Conservation (phyloP, 208 protist species). For the Trypanosoma cruzi region DNA sequence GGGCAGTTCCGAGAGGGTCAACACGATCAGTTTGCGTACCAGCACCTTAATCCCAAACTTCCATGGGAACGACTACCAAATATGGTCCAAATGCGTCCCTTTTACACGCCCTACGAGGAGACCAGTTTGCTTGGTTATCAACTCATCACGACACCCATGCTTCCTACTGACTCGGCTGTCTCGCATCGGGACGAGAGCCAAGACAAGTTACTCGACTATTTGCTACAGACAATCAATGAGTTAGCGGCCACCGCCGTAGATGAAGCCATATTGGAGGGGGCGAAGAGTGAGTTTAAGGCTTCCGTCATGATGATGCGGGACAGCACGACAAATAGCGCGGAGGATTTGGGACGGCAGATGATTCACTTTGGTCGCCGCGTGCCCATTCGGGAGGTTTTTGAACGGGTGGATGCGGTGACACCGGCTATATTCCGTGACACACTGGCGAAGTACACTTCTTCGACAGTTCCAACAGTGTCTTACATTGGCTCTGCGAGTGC, state of each 20-base stretch:
- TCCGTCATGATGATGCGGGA: conserved; percentile 94
- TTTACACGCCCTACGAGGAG: conserved; percentile 93
- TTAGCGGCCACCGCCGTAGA: conserved; percentile 53
- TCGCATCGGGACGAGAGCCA: conserved; percentile 58
- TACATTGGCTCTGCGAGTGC: conserved; percentile 75
- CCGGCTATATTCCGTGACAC: conserved; percentile 80
- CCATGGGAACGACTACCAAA: conserved; percentile 69
- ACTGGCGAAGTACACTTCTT: conserved; percentile 61
- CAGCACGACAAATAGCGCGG: conserved; percentile 93
- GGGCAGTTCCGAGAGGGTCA: conserved; percentile 92
- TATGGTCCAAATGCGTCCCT: conserved; percentile 79
- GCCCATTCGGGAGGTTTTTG: conserved; percentile 92
- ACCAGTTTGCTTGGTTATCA: conserved; percentile 91
- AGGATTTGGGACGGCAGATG: conserved; percentile 98
- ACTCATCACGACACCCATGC: conserved; percentile 67
- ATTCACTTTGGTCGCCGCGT: conserved; percentile 91
- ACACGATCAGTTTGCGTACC: conserved; percentile 66
- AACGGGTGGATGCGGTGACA: conserved; percentile 92
- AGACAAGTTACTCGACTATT: conserved; percentile 68
- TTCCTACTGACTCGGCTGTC: conserved; percentile 30
- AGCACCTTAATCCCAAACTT: conserved; percentile 71
- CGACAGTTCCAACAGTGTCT: conserved; percentile 63
- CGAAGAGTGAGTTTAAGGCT: conserved; percentile 95
- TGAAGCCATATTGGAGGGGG: conserved; percentile 89
- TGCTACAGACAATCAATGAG: conserved; percentile 72